Evolutionary conservation across 2,329 filamentous ascomycete genomes (phyloP), one percentile per base, ranked within the genome.

Genomic region (Chaetomiaceae sp.): DNA sequence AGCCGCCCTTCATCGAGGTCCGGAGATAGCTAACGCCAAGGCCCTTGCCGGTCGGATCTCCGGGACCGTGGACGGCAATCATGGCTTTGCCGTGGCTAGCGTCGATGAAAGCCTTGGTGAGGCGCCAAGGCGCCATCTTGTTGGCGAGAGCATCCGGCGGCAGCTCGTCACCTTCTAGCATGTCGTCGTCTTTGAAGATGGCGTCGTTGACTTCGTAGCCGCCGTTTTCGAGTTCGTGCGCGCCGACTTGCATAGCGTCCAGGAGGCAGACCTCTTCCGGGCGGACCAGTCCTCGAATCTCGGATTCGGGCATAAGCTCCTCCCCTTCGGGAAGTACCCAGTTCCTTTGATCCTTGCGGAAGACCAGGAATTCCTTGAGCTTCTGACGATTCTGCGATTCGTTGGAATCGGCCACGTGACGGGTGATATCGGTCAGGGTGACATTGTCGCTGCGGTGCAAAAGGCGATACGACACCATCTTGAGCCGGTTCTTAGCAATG

Each of bases 1-100:
- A 99, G 0, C 94, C 94, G 57, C 94, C 94, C 71, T 99, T 99
- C 94, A 99, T 99, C 1, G 90, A 95, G 0, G 91, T 96, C 66
- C 94, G 91, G 69, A 99, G 91, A 69, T 99, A 96, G 68, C 89
- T 96, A 75, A 97, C 96, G 2, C 89, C 94, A 55, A 96, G 84
- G 2, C 94, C 94, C 64, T 91, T 88, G 22, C 91, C 91, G 0
- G 92, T 96, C 3, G 94, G 94, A 66, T 99, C 94, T 52, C 94
- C 94, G 60, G 95, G 89, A 19, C 94, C 94, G 63, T 96, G 91
- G 12, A 99, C 80, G 62, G 91, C 88, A 42, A 99, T 80, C 94
- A 99, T 99, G 3, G 94, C 94, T 68, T 99, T 99, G 55, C 91
- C 90, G 56, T 91, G 86, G 46, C 89, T 92, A 1, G 94, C 94